phyloP scores from a whole-genome alignment of 768 basidiomycete genomes.

The Amanita pallidorosea region DNA sequence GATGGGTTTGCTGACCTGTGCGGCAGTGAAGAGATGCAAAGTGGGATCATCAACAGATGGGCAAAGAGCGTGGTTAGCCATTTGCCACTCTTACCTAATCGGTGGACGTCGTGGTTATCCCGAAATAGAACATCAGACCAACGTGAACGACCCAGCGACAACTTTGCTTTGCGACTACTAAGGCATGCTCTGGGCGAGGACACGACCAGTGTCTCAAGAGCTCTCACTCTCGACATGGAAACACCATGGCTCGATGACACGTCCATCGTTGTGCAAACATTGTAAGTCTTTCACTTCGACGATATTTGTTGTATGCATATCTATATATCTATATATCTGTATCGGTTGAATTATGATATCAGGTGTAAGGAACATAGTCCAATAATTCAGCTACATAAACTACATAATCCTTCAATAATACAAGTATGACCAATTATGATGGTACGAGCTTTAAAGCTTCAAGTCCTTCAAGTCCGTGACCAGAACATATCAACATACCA shows the following conservation, averaged over 20 bases:
- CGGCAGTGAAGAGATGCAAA: conserved; percentile 28
- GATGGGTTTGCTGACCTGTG: conserved; percentile 61
- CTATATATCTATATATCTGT: neutral
- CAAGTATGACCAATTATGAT: neutral
- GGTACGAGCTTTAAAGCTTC: neutral
- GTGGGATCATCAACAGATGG: conserved; percentile 41
- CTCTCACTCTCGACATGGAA: conserved; percentile 55
- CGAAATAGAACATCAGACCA: conserved; percentile 1
- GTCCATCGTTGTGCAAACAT: conserved; percentile 49
- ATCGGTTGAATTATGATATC: neutral
- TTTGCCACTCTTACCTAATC: conserved; percentile 11
- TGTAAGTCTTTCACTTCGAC: conserved; percentile 20
- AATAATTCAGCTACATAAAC: neutral
- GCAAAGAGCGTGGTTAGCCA: conserved; percentile 29
- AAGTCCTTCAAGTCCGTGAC: neutral
- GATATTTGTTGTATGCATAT: neutral
- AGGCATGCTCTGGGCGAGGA: conserved; percentile 48
- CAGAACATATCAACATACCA: too few species aligned
- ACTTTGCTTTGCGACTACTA: conserved; percentile 49
- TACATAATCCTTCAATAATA: neutral
- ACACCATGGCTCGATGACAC: conserved; percentile 62
- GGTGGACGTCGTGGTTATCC: conserved; percentile 11
- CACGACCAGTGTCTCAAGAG: conserved; percentile 38
- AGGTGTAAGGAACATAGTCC: neutral
- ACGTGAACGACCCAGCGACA: conserved; percentile 14